Conservation (phyloP, 2,329 filamentous ascomycete genomes). For the Pestalotiopsis sp. region DNA sequence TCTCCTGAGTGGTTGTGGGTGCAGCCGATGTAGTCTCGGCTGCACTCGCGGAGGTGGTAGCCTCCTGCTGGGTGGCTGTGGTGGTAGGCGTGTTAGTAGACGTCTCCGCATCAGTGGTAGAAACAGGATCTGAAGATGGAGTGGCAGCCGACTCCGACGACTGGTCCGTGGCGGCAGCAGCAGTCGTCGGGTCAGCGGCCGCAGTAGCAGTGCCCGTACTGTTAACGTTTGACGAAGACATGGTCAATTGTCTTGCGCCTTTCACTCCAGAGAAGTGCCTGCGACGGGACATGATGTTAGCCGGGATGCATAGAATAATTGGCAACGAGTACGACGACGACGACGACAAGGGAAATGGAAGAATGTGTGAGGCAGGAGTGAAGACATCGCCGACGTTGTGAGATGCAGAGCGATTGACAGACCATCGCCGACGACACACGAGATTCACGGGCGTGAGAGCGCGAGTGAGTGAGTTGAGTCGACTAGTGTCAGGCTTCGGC, state of each 20-base stretch:
- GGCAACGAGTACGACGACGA: neutral
- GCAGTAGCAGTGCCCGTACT: constrained; percentile 14
- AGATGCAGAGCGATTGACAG: neutral
- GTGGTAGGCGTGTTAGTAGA: constrained; percentile 13
- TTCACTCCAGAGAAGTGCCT: constrained; percentile 15
- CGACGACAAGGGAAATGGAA: neutral
- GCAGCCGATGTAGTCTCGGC: constrained; percentile 17
- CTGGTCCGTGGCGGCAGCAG: too few relatives aligned
- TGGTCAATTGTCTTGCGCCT: constrained; percentile 17
- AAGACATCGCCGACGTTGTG: neutral
- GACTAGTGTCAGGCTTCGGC: neutral
- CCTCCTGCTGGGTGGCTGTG: neutral
- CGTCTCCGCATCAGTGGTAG: constrained; percentile 8
- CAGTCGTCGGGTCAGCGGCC: constrained; percentile 10
- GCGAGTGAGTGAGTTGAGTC: neutral
- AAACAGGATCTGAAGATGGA: constrained; percentile 1
- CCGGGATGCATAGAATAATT: neutral
- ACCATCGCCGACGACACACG: neutral
- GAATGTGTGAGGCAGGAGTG: neutral
- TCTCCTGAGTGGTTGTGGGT: neutral
- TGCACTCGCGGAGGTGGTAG: constrained; percentile 6
- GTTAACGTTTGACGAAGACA: constrained; percentile 18
- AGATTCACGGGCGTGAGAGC: neutral
- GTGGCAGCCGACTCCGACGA: constrained; percentile 9
- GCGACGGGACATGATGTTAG: constrained; percentile 14